Evolutionary conservation across 2,329 filamentous ascomycete genomes (phyloP).

Genomic region (Exophiala calicioides): DNA sequence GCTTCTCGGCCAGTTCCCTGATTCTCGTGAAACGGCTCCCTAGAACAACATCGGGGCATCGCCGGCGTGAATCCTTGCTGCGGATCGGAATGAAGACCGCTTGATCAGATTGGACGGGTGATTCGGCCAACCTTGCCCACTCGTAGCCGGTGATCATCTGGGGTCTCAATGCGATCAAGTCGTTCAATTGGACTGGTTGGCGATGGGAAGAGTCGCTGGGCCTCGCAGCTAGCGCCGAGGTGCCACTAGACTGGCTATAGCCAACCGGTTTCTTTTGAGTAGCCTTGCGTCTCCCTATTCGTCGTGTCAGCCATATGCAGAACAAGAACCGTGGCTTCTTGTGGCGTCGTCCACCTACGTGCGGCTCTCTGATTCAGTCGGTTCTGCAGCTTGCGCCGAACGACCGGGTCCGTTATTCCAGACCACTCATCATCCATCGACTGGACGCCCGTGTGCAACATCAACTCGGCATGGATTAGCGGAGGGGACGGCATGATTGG

Average conservation of each 20-base stretch:
- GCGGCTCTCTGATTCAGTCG: conserved; percentile 49
- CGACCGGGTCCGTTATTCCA: conserved; percentile 45
- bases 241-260: conserved; percentile 1
- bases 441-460: conserved; percentile 27
- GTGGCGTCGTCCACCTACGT: conserved; percentile 11
- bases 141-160: conserved; percentile 6
- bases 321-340: background rate
- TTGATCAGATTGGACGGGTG: background rate
- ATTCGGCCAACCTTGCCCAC: conserved; percentile 5
- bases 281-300: conserved; percentile 27
- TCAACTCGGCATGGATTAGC: conserved; percentile 19
- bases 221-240: background rate
- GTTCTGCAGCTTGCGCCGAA: conserved; percentile 47
- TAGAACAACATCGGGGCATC: conserved; percentile 17
- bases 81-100: conserved; percentile 23
- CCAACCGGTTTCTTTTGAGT: conserved; percentile 6
- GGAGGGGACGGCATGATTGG: conserved; percentile 7
- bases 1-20: conserved; percentile 12
- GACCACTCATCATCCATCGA: conserved; percentile 49
- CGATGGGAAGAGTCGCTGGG: conserved; percentile 3
- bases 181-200: conserved; percentile 11
- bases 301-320: conserved; percentile 21
- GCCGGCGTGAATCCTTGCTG: conserved; percentile 13
- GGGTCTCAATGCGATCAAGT: conserved; percentile 2
- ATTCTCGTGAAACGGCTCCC: conserved; percentile 11